Evolutionary conservation across 2,329 filamentous ascomycete genomes (phyloP).

Genomic region (Venturia nashicola): DNA sequence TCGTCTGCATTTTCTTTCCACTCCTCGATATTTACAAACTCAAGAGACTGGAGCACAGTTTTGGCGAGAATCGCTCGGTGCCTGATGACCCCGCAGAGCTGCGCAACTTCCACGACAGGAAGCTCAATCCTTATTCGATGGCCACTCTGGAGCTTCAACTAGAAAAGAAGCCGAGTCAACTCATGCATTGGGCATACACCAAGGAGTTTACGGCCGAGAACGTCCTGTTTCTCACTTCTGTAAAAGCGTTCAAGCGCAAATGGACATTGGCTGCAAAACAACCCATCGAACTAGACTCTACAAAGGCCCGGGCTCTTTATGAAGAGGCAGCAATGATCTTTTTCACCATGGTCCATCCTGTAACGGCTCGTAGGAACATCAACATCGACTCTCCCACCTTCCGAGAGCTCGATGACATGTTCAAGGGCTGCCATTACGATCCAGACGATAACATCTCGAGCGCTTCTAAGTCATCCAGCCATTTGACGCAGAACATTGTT

Average conservation of each 20-base stretch:
- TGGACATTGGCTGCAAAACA: slow-evolving; percentile 16
- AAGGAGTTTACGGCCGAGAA: slow-evolving; percentile 61
- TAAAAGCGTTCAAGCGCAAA: slow-evolving; percentile 42
- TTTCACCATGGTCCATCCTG: slow-evolving; percentile 45
- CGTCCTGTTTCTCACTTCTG: slow-evolving; percentile 50
- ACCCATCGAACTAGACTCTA: slow-evolving; percentile 11
- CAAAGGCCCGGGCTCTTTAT: slow-evolving; percentile 32
- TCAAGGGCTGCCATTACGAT: slow-evolving; percentile 24
- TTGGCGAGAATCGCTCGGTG: not conserved
- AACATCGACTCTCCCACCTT: slow-evolving; percentile 50
- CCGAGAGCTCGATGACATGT: slow-evolving; percentile 41
- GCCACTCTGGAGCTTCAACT: slow-evolving; percentile 50
- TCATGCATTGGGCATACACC: slow-evolving; percentile 52
- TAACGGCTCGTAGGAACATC: slow-evolving; percentile 53
- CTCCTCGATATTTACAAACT: slow-evolving; percentile 9
- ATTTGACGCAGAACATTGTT: slow-evolving; percentile 3
- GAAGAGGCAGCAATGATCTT: slow-evolving; percentile 50
- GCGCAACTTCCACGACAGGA: not conserved
- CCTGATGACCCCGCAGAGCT: not conserved
- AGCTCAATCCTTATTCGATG: slow-evolving; percentile 40
- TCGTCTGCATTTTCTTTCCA: slow-evolving; percentile 52
- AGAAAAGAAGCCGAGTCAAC: slow-evolving; percentile 43
- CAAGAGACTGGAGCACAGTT: not conserved
- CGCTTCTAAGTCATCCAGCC: not conserved
- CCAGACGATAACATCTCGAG: not conserved